phyloP scores from a whole-genome alignment of 2,329 filamentous ascomycete species.

The Talaromyces sp. region DNA sequence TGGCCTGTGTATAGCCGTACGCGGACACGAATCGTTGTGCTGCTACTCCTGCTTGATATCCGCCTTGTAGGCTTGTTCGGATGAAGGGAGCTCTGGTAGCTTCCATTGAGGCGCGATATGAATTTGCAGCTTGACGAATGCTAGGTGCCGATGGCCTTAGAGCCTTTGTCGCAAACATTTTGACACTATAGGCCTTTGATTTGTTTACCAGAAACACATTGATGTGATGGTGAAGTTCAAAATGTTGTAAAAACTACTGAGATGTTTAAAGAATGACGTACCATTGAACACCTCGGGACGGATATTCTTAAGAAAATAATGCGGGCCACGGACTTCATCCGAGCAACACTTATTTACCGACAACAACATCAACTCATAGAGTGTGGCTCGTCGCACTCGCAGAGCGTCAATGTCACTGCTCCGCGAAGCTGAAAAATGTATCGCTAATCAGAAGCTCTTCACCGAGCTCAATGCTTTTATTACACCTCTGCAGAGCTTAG shows the following conservation, averaged over 20 bases:
- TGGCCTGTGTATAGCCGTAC: constrained; percentile 50
- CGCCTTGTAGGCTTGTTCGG: constrained; percentile 17
- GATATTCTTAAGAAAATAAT: neutral
- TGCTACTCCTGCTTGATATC: constrained; percentile 18
- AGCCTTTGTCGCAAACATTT: constrained; percentile 9
- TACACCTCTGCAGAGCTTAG: constrained; percentile 32
- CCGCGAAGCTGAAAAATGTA: constrained; percentile 43
- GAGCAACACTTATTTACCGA: neutral
- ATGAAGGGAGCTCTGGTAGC: constrained; percentile 19
- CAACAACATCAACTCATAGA: neutral
- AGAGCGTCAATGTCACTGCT: constrained; percentile 42
- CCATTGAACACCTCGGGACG: constrained; percentile 6
- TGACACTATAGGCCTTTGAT: neutral
- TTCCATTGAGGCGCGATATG: constrained; percentile 13
- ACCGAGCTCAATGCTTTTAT: constrained; percentile 41
- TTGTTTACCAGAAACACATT: no score
- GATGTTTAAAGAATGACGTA: constrained; percentile 11
- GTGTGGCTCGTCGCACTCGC: constrained; percentile 7
- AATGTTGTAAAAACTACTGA: neutral
- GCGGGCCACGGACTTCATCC: constrained; percentile 3
- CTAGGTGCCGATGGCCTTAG: neutral
- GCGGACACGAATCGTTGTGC: constrained; percentile 41
- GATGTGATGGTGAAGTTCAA: neutral
- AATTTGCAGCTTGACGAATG: constrained; percentile 5
- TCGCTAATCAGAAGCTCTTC: constrained; percentile 39